Evolutionary conservation across 2,329 filamentous ascomycete genomes (phyloP), one percentile per base, ranked within the genome.

Genomic region (Colletotrichum navitas): DNA sequence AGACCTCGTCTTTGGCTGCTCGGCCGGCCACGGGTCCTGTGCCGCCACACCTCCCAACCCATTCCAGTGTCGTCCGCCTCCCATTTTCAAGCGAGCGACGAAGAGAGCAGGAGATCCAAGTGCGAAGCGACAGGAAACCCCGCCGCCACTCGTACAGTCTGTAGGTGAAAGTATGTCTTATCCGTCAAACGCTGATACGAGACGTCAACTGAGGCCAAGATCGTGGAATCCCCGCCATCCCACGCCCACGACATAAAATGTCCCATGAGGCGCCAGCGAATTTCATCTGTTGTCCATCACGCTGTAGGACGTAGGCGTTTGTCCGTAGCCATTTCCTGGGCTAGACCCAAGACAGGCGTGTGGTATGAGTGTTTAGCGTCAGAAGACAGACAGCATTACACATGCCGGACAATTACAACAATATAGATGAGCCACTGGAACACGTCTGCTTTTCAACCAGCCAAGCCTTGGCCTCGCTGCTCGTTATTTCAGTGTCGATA

Each of bases 391-490:
- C 10, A 5, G 29, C 29, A 36, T 49, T 29, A 62, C 47, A 29
- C 56, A 32, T 36, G 39, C n/a, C 39, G n/a, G 26, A 41, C 34
- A 34, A 62, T 29, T 52, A 14, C 26, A 39, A 54, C 47, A 18
- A 32, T 26, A 12, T 49, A 36, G 24, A 52, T 41, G 51, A 41
- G 60, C 60, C 45, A 52, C 60, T 14, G 32, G 32, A 26, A 60
- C 32, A 24, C 54, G 63, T 45, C 43, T 59, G 52, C 34, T 65
- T 61, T 24, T 3, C 61, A 41, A 45, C 24, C 29, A 34, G 61
- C 52, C 52, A 54, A 65, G 66, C 26, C 62, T 39, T 54, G 54
- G 29, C 66, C 61, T 43, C 52, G 43, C 41, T 68, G 60, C 41
- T 65, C 43, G 32, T 52, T 43, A 36, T 68, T 59, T 58, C 64